Evolutionary conservation across 768 basidiomycete genomes (phyloP).

Genomic region (Clitopilus hobsonii): DNA sequence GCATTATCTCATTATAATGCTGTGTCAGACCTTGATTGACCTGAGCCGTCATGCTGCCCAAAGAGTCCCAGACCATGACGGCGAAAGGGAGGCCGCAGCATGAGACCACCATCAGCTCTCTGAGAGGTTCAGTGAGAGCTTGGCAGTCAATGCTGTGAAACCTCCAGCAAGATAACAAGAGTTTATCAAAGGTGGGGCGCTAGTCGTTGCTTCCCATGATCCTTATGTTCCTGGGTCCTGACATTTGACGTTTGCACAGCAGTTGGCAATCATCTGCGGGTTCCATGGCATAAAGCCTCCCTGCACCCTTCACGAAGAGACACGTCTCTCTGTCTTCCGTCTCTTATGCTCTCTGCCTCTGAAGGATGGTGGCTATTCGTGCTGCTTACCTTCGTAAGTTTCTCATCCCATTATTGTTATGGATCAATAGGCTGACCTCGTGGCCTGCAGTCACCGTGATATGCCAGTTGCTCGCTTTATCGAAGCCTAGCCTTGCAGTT

Average conservation of each 20-base stretch:
- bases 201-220: slow-evolving; percentile 13
- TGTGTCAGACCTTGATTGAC: no score
- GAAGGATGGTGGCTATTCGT: background rate
- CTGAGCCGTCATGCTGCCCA: no score
- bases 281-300: background rate
- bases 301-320: background rate
- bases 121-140: no score
- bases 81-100: no score
- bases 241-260: background rate
- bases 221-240: no score
- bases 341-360: background rate
- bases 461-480: background rate
- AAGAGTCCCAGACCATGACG: no score
- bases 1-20: no score
- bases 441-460: background rate
- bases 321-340: background rate
- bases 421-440: background rate
- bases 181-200: no score
- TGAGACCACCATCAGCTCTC: no score
- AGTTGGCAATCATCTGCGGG: background rate
- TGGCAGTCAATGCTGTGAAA: no score
- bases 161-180: no score
- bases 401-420: background rate
- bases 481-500: background rate
- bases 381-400: background rate